Evolutionary conservation across 2,329 filamentous ascomycete species (phyloP), one percentile per base, ranked within the genome.

Genomic region (Exophiala aquamarina): DNA sequence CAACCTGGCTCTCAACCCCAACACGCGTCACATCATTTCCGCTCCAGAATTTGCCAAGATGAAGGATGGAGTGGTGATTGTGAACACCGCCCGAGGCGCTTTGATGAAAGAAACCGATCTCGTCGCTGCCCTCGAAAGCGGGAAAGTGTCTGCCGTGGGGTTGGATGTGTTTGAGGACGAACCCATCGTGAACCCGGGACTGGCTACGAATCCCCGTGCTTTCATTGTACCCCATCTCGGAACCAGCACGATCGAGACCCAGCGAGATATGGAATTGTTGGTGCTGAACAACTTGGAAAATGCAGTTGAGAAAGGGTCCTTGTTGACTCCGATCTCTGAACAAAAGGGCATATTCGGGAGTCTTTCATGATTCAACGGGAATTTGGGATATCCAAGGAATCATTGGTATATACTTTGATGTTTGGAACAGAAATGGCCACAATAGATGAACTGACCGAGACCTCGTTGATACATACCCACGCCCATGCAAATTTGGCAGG

Each of bases 251-350:
- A 76, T 72, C 59, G 79, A 83, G 63, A 82, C 78, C 17, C 78
- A 82, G 65, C 75, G 73, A 54, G 77, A 81, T 44, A 83, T 82
- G 79, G 79, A 83, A 61, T 59, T 81, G 42, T 60, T 82, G 54
- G 78, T 82, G 14, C 51, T 83, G 60, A 71, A 78, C 23, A 83
- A 83, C 54, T 53, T 84, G 61, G 74, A 74, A 59, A 72, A 67
- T 23, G 79, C 75, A 4, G 70, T 84, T 31, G 73, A 81, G 58
- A 72, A 76, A 49, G 78, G 77, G 3, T 72, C 72, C 49, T 63
- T 84, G 61, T 64, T 83, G 47, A 84, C 81, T n/a, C 72, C 77
- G 51, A 76, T 84, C 32, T 73, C 76, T 3, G 81, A 83, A 64
- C 81, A 84, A 69, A 78, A 75, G 61, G 66, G 17, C 9, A 48